Percentiles rank a stretch among this genome's conserved stretches.
Evolutionary conservation across 139 green algal genomes (phyloP).

Genomic region (Tetraselmis striata): DNA sequence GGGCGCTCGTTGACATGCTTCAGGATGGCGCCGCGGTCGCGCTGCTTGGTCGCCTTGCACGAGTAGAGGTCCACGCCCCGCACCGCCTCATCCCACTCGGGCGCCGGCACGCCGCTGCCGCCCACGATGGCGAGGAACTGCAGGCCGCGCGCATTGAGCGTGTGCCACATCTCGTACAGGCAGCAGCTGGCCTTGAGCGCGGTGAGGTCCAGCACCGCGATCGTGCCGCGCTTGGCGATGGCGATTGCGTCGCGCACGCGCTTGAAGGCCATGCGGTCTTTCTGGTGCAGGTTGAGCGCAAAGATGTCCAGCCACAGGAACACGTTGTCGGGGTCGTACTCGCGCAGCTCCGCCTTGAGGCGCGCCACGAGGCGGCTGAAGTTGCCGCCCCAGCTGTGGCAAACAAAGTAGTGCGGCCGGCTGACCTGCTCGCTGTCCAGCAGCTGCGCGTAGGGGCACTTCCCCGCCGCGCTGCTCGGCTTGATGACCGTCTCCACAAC

Average conservation of each 20-base stretch:
- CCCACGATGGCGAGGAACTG: neutral
- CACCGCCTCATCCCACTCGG: neutral
- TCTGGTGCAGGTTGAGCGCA: neutral
- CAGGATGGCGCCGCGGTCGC: neutral
- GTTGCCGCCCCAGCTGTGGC: neutral
- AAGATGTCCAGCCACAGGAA: neutral
- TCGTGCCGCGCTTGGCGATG: neutral
- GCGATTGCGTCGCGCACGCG: neutral
- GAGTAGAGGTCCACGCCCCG: neutral
- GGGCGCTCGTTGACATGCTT: neutral
- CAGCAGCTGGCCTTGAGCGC: neutral
- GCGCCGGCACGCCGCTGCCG: neutral
- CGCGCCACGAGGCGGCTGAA: neutral
- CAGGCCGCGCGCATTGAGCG: neutral
- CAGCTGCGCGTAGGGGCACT: too few species aligned
- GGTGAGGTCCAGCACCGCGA: neutral
- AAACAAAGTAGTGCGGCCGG: neutral
- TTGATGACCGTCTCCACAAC: too few species aligned
- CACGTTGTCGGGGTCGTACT: neutral
- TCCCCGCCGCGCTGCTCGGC: too few species aligned
- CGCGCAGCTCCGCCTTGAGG: neutral
- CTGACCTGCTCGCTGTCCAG: neutral
- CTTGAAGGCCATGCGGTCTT: neutral
- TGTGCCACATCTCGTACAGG: neutral
- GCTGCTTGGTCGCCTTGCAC: neutral